Base-by-base conservation (phyloP, 495 filamentous ascomycete species). In the Mytilinidion resinicola region DNA sequence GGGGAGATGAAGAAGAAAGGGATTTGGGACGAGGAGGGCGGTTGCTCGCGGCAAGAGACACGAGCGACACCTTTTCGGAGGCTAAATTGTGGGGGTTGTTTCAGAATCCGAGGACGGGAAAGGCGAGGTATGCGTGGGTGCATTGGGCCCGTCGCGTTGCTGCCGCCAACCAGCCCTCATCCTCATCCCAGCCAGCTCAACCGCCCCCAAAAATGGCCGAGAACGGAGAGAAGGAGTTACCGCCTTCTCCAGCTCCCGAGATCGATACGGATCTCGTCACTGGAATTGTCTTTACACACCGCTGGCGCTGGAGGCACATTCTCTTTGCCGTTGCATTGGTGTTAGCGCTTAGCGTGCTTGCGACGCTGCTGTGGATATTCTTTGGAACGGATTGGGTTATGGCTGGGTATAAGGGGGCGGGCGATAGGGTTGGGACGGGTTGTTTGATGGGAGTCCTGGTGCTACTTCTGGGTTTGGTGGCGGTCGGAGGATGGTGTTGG, bases 51-150 rank as follows among this genome's bases (percentile, higher is more conserved):
- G 19, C 37, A 3, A 9, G 17, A 11, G 53, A 39, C 15, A 34
- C 34, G 4, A 17, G 15, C 34, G 30, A 51, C 14, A 39, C 42
- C 12, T 63, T 59, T 33, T 59, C 56, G 25, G 61, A 63, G 47
- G 5, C 50, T 6, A 53, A 51, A 4, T 41, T 63, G 9, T 20
- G 43, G 43, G 42, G 55, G n/a, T 39, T 63, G 35, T 63, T 55
- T 30, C 2, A 15, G 12, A 43, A 38, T 8, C 61, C 56, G 12
- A 44, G 21, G 20, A 38, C 5, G 0, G 61, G 61, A 3, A 59
- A 59, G 47, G 61, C 51, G 25, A 59, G 61, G 30, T 63, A 63
- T 50, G 58, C 51, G 19, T 63, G 61, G 61, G 56, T 63, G 12
- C 44, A 59, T 21, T 59, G 56, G 55, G 61, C 51, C 19, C 34